Conservation (phyloP, 2,329 filamentous ascomycete genomes). For the Purpureocillium lavendulum region DNA sequence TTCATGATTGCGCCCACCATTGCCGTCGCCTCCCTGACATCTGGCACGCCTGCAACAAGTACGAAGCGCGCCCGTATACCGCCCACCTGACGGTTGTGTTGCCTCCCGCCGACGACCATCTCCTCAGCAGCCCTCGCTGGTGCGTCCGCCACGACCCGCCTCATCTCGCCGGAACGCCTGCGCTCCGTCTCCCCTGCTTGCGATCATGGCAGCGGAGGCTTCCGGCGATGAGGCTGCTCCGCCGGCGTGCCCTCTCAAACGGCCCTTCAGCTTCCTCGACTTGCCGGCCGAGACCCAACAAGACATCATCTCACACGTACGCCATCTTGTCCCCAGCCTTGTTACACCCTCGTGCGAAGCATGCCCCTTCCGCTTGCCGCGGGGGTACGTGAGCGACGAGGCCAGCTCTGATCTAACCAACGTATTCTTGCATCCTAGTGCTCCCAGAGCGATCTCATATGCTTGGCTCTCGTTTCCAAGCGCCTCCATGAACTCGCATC, state of each 20-base stretch:
- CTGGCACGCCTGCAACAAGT: too few relatives aligned
- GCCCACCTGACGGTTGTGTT: too few relatives aligned
- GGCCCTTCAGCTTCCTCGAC: conserved; percentile 25
- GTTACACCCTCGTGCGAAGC: too few relatives aligned
- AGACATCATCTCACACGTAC: conserved; percentile 38
- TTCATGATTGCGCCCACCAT: too few relatives aligned
- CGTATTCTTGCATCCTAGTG: conserved; percentile 37
- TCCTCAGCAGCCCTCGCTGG: background rate
- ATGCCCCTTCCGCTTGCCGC: too few relatives aligned
- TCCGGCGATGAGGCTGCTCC: conserved; percentile 18
- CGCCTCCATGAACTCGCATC: conserved; percentile 51
- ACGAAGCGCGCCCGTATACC: too few relatives aligned
- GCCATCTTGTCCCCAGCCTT: conserved; percentile 10
- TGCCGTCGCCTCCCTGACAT: too few relatives aligned
- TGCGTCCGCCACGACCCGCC: background rate
- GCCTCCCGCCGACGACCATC: background rate
- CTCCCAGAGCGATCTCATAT: conserved; percentile 43
- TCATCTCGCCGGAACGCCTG: background rate
- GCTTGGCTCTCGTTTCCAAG: conserved; percentile 48
- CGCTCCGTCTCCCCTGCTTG: conserved; percentile 1
- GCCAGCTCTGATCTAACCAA: too few relatives aligned
- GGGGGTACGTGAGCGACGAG: too few relatives aligned
- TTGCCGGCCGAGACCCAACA: conserved; percentile 40
- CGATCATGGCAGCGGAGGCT: conserved; percentile 26
- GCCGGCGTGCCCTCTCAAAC: conserved; percentile 9